These are phyloP conservation scores for Cordyceps farinosa DNA, from an alignment of 2,329 filamentous ascomycete species.

Conservation along the genomic window DNA sequence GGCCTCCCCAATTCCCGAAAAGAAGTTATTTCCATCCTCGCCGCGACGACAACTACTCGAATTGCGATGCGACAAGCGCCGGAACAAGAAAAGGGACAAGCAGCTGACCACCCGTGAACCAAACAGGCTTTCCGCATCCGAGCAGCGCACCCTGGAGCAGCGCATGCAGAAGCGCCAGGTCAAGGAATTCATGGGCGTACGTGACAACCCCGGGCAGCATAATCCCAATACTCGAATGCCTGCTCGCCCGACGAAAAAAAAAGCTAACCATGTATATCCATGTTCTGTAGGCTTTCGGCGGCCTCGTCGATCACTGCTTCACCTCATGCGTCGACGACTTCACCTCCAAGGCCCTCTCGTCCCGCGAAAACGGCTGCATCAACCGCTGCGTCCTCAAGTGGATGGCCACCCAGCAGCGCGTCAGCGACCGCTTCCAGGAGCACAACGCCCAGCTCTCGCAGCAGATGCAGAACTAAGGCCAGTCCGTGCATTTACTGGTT, in stretches of 20 bases:
- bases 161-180: slow-evolving; percentile 98
- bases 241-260: background rate
- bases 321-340: slow-evolving; percentile 97
- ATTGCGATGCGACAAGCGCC: background rate
- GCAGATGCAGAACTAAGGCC: slow-evolving; percentile 44
- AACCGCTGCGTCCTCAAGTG: slow-evolving; percentile 95
- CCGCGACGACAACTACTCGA: background rate
- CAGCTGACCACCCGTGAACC: background rate
- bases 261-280: background rate
- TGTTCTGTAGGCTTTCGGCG: slow-evolving; percentile 34
- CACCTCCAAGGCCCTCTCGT: slow-evolving; percentile 89
- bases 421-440: slow-evolving; percentile 85
- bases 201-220: slow-evolving; percentile 33
- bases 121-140: slow-evolving; percentile 62
- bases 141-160: slow-evolving; percentile 89
- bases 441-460: slow-evolving; percentile 60
- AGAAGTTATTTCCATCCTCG: background rate
- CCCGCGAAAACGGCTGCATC: slow-evolving; percentile 86
- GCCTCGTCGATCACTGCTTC: slow-evolving; percentile 79
- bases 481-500: background rate
- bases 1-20: background rate
- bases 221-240: background rate
- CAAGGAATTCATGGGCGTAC: slow-evolving; percentile 96
- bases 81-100: background rate
- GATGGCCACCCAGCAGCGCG: slow-evolving; percentile 83